A percentile compares a stretch with the other conserved stretches of the same genome.
These are phyloP conservation scores for Penicillium tannophilum DNA, from an alignment of 495 filamentous ascomycete species.

Conservation along the genomic window DNA sequence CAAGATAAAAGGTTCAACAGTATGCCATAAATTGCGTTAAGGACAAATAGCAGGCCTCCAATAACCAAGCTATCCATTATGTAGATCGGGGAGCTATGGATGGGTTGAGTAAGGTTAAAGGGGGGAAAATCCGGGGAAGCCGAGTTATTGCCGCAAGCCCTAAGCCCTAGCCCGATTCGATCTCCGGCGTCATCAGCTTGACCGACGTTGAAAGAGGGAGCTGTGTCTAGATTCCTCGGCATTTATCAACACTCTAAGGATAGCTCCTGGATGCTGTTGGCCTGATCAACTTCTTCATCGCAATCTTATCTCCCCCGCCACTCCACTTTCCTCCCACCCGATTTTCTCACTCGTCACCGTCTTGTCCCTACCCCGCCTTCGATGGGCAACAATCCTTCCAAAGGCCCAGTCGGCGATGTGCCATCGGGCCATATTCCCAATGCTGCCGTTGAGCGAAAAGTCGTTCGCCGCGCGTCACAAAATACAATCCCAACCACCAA, in stretches of 20 bases:
- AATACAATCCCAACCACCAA: conserved; percentile 43
- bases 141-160: conserved; percentile 25
- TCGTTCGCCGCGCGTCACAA: conserved; percentile 43
- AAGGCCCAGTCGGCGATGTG: conserved; percentile 43
- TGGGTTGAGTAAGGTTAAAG: conserved; percentile 5
- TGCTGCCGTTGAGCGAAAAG: conserved; percentile 37
- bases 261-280: conserved; percentile 28
- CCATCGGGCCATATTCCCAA: conserved; percentile 31
- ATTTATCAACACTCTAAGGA: conserved; percentile 9
- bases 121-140: conserved; percentile 26
- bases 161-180: conserved; percentile 32
- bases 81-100: background rate
- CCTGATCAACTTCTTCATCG: conserved; percentile 13
- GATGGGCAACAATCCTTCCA: conserved; percentile 56
- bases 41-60: conserved; percentile 3
- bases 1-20: conserved; percentile 31
- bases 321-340: conserved; percentile 5
- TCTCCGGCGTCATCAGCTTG: conserved; percentile 22
- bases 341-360: conserved; percentile 8
- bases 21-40: conserved; percentile 5
- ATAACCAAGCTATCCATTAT: background rate
- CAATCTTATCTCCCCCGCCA: conserved; percentile 16
- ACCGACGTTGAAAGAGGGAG: conserved; percentile 4
- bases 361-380: conserved; percentile 33
- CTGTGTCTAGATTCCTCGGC: conserved; percentile 14